Conservation (phyloP, 495 filamentous ascomycete species). For the Podospora bellae-mahoneyi region DNA sequence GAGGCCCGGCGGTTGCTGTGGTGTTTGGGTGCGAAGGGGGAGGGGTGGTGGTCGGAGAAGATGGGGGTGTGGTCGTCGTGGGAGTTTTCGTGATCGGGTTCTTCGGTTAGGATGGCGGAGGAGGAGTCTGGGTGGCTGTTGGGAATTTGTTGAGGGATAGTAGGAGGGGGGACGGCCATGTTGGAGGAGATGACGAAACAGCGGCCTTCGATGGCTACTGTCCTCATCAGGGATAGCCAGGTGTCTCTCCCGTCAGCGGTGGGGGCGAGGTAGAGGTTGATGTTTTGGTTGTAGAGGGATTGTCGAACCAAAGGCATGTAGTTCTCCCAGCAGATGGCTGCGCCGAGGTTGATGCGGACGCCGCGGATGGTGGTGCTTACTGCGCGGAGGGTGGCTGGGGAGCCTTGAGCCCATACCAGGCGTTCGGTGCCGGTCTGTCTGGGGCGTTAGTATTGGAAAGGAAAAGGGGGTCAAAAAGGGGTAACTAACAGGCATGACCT, state of each 20-base stretch:
- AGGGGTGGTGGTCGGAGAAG: background rate
- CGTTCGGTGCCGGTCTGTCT: constrained; percentile 67
- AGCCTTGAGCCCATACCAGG: constrained; percentile 86
- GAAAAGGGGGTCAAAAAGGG: constrained; percentile 1
- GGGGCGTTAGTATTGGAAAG: constrained; percentile 30
- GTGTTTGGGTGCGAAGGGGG: background rate
- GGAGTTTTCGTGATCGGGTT: background rate
- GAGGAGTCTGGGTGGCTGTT: background rate
- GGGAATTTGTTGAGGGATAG: background rate
- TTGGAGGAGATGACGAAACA: constrained; percentile 86
- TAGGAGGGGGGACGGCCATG: constrained; percentile 57
- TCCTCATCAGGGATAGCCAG: constrained; percentile 80
- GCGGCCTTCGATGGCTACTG: constrained; percentile 74
- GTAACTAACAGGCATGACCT: constrained; percentile 73
- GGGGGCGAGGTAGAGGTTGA: constrained; percentile 88
- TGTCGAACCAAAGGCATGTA: constrained; percentile 83
- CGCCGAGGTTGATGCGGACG: constrained; percentile 70
- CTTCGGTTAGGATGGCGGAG: background rate
- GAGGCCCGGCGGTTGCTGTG: constrained; percentile 27
- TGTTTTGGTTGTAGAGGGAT: constrained; percentile 80
- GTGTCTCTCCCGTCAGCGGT: constrained; percentile 84
- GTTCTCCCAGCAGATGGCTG: constrained; percentile 97
- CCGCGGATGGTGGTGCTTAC: constrained; percentile 77
- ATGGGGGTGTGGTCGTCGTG: background rate
- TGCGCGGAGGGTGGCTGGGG: constrained; percentile 73